Evolutionary conservation across 1,284 basidiomycete species (phyloP).

Genomic region (Apiotrichum gamsii): DNA sequence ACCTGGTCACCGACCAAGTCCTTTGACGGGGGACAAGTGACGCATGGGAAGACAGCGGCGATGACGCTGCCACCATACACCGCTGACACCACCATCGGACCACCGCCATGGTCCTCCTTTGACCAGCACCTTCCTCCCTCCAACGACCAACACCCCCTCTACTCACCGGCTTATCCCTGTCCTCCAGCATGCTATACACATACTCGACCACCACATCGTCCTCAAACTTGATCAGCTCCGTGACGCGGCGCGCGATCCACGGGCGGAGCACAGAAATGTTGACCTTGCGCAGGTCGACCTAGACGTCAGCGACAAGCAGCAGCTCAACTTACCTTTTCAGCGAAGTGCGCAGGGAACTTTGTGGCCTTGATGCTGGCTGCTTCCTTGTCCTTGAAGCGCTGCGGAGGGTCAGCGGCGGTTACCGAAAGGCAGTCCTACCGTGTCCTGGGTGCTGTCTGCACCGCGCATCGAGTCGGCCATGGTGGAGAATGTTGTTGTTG

Average conservation of each 20-base stretch:
- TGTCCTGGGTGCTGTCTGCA: slow-evolving; percentile 4
- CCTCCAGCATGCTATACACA: slow-evolving; percentile 85
- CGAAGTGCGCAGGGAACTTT: slow-evolving; percentile 85
- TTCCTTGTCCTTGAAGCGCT: slow-evolving; percentile 92
- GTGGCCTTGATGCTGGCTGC: slow-evolving; percentile 75
- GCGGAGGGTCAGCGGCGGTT: background rate
- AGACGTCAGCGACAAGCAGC: slow-evolving; percentile 10
- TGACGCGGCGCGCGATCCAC: slow-evolving; percentile 88
- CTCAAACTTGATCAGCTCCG: slow-evolving; percentile 84
- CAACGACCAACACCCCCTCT: background rate
- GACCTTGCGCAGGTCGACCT: slow-evolving; percentile 94
- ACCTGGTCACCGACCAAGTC: no score
- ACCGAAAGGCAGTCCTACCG: background rate
- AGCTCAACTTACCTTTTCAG: slow-evolving; percentile 61
- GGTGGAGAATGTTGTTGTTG: background rate
- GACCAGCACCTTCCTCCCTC: no score
- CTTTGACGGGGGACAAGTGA: no score
- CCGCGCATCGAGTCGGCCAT: slow-evolving; percentile 7
- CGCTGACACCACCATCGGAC: background rate
- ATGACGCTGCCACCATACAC: no score
- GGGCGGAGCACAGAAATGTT: slow-evolving; percentile 68
- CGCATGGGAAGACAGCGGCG: no score
- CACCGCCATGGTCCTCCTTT: background rate
- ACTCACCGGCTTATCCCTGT: slow-evolving; percentile 69
- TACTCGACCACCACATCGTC: slow-evolving; percentile 97